Percentiles rank a stretch among this genome's conserved stretches.
Conservation (phyloP, 1,284 basidiomycete genomes). For the Boletus smithii region DNA sequence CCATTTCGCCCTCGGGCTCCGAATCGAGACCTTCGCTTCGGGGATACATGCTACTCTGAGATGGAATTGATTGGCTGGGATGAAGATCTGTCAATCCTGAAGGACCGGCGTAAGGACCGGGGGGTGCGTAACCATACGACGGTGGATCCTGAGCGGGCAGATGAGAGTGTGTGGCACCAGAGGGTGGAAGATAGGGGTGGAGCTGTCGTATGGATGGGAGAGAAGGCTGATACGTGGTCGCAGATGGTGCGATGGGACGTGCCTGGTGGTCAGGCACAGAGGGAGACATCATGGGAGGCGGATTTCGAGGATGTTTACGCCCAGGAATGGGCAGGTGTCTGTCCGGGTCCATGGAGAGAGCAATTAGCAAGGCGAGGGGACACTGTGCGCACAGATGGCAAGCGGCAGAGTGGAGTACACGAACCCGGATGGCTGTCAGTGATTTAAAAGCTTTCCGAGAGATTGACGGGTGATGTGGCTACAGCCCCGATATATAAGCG, state of each 20-base stretch:
- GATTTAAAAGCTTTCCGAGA: conserved; percentile 25
- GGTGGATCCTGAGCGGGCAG: conserved; percentile 18
- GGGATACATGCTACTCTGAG: conserved; percentile 30
- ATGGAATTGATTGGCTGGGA: conserved; percentile 21
- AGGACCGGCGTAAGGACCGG: conserved; percentile 21
- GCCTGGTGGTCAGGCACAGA: conserved; percentile 23
- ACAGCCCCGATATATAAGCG: conserved; percentile 29
- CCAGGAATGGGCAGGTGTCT: conserved; percentile 34
- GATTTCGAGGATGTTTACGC: conserved; percentile 27
- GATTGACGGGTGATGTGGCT: conserved; percentile 28
- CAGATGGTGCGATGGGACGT: conserved; percentile 26
- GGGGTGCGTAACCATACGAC: conserved; percentile 29
- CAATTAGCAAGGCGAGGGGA: conserved; percentile 15
- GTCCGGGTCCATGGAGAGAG: conserved; percentile 30
- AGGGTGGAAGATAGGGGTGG: conserved; percentile 55
- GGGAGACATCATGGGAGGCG: conserved; percentile 20
- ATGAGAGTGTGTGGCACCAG: conserved; percentile 26
- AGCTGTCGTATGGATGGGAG: conserved; percentile 66
- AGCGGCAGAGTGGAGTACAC: conserved; percentile 20
- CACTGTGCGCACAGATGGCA: conserved; percentile 6
- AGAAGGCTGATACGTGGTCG: conserved; percentile 31
- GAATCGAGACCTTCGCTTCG: conserved; percentile 42
- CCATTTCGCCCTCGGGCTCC: conserved; percentile 45
- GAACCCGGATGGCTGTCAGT: conserved; percentile 21
- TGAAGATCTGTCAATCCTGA: conserved; percentile 32